Conservation (phyloP, 306 rosid genomes). For the Vigna nakashimae region DNA sequence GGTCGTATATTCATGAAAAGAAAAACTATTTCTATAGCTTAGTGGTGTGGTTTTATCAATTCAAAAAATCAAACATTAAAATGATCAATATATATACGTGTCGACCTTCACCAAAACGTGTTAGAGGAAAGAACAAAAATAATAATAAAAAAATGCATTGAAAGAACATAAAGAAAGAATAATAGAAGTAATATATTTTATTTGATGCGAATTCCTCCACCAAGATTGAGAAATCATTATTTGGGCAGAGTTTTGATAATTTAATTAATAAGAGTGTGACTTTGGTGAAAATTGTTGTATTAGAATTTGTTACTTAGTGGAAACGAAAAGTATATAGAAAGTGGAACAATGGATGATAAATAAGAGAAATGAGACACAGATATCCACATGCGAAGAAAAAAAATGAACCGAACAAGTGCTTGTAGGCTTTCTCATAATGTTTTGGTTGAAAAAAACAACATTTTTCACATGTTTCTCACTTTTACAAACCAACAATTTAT, state of each 20-base stretch:
- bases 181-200: neutral
- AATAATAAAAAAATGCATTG: neutral
- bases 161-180: neutral
- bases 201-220: neutral
- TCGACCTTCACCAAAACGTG: neutral
- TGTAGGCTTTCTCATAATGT: neutral
- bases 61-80: neutral
- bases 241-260: too few relatives aligned
- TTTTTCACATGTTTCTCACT: conserved; percentile 25
- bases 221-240: neutral
- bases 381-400: neutral
- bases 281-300: neutral
- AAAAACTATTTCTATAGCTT: neutral
- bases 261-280: neutral
- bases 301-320: conserved; percentile 1
- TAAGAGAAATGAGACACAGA: neutral
- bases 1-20: neutral
- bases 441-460: conserved; percentile 1
- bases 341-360: conserved; percentile 28
- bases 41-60: neutral
- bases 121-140: neutral
- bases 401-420: conserved; percentile 34
- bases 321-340: conserved; percentile 22
- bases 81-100: neutral
- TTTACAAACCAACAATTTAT: neutral